These are phyloP conservation scores for Francoa sonchifolia DNA, from an alignment of 441 rosid species.

Conservation along the genomic window DNA sequence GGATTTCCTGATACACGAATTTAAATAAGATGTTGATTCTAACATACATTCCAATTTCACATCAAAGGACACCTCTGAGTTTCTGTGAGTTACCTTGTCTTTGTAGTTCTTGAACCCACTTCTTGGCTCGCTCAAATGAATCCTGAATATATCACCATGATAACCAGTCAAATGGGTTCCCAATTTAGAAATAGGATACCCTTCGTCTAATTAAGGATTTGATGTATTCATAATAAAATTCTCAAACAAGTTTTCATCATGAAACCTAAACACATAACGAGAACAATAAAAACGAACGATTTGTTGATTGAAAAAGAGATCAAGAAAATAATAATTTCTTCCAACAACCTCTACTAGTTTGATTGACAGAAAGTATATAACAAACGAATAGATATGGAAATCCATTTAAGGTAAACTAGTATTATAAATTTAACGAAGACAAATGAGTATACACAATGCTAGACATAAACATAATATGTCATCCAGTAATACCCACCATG, in stretches of 20 bases:
- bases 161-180: not conserved
- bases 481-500: constrained; percentile 27
- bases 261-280: no score
- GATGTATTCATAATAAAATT: no score
- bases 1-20: constrained; percentile 40
- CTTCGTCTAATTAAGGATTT: not conserved
- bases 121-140: constrained; percentile 51
- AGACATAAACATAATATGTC: not conserved
- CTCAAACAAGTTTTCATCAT: not conserved
- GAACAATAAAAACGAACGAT: no score
- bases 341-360: no score
- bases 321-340: no score
- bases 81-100: constrained; percentile 40
- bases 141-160: constrained; percentile 27
- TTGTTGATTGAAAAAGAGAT: no score
- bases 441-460: not conserved
- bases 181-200: not conserved
- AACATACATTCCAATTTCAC: not conserved
- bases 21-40: not conserved
- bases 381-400: no score
- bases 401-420: no score
- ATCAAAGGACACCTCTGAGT: not conserved
- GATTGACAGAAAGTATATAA: no score
- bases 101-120: constrained; percentile 66
- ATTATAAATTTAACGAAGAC: no score